Evolutionary conservation across 2,329 filamentous ascomycete species (phyloP), one percentile per base, ranked within the genome.

Genomic region (Alternaria angustiovoidea): DNA sequence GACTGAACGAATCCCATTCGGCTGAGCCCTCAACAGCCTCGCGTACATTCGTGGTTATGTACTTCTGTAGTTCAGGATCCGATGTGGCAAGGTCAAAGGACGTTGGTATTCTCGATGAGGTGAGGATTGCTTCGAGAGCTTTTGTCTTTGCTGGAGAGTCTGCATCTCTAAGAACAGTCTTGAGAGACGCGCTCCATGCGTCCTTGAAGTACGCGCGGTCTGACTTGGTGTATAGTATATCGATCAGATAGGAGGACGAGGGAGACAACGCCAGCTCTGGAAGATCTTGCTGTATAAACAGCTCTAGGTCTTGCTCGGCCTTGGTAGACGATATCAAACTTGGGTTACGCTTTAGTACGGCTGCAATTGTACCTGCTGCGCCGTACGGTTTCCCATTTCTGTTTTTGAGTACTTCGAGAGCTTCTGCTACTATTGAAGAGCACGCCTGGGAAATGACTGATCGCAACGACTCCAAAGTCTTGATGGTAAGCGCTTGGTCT

Each of bases 361-460:
- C 80, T 59, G 87, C 83, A n/a, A 90, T 71, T 5, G 85, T 81
- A 8, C 82, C 85, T 20, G 87, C 86, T 48, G 87, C 87, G n/a
- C 87, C 86, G 70, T 88, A 91, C 2, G 88, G 88, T 69, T 90
- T 90, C 12, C 89, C 88, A 66, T 89, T 86, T 34, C 87, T 79
- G 30, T 79, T 79, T 39, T 79, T 80, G 9, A 89, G 70, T 0
- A 85, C 74, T 34, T 82, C 72, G 11, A 88, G 70, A 51, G 86
- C 84, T 55, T 81, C 79, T 8, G 79, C 69, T n/a, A 86, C 67
- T 34, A 87, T 73, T 5, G 77, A 78, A 7, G 76, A 70, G 26
- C 76, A 77, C 24, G 81, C 73, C 14, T 82, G 69, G 3, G 74
- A 64, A 16, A 80, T 55, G 1, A 63, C 34, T 4, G 63, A 16